phyloP scores from a whole-genome alignment of 2,329 filamentous ascomycete genomes.

The Diplocarpon mali region DNA sequence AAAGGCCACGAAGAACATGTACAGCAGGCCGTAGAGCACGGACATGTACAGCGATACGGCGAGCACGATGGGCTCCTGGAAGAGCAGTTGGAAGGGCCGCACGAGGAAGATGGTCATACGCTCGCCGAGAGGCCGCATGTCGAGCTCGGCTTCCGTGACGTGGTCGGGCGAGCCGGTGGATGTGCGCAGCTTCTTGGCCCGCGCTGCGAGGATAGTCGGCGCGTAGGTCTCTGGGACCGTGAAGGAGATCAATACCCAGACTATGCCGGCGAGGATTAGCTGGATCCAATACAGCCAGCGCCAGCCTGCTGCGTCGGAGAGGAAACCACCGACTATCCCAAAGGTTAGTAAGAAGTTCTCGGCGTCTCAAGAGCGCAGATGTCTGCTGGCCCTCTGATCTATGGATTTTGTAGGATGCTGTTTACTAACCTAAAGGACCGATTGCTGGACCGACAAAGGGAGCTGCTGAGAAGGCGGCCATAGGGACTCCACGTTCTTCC shows the following conservation, averaged over 20 bases:
- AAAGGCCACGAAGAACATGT: constrained; percentile 40
- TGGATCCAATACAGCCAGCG: constrained; percentile 84
- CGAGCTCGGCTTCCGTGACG: constrained; percentile 73
- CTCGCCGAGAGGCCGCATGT: constrained; percentile 56
- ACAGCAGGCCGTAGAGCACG: constrained; percentile 40
- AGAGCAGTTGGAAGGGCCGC: constrained; percentile 76
- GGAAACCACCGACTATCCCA: constrained; percentile 53
- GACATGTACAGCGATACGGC: constrained; percentile 80
- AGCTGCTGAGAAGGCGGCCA: constrained; percentile 76
- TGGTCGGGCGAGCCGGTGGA: constrained; percentile 54
- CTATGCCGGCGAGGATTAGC: constrained; percentile 58
- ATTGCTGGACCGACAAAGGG: constrained; percentile 75
- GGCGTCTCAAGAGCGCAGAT: too few relatives aligned
- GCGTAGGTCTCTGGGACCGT: constrained; percentile 88
- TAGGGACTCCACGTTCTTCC: constrained; percentile 75
- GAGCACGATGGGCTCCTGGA: constrained; percentile 74
- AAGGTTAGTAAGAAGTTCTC: too few relatives aligned
- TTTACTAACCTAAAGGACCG: constrained; percentile 43
- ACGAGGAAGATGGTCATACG: constrained; percentile 64
- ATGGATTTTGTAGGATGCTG: too few relatives aligned
- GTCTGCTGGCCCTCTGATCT: too few relatives aligned
- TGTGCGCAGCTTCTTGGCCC: constrained; percentile 62
- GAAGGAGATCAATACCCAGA: constrained; percentile 70
- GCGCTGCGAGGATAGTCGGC: constrained; percentile 59
- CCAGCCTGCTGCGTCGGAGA: constrained; percentile 62